Evolutionary conservation across 768 basidiomycete species (phyloP), one percentile per base, ranked within the genome.

Genomic region (Suillus decipiens): DNA sequence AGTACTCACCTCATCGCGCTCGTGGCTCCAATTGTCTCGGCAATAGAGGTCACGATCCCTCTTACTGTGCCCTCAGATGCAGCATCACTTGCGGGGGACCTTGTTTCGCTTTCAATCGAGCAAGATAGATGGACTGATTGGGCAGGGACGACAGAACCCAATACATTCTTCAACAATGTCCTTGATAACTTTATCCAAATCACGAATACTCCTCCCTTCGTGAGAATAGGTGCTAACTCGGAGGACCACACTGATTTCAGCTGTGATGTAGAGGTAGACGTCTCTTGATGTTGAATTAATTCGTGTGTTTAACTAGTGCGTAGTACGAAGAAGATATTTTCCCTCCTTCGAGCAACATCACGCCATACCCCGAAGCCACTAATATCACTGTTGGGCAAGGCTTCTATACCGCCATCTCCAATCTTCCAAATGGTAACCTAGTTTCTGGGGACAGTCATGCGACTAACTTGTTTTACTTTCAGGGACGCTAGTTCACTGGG

Each of bases 71-170:
- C 82, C 1, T 61, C 68, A 5, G 65, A 55, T 47, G 78, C 84
- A 4, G 70, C 75, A 10, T 62, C 63, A 1, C 72, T 88, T 1
- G 73, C 77, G 9, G 78, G 79, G 8, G 82, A 82, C 12, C 73
- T 88, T 14, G 66, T 89, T 33, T 87, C 86, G 0, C 82, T 89
- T 66, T 90, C 88, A 36, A 82, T 90, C 60, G 89, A 89, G 68
- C 84, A 88, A 72, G 89, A 90, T 66, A 78, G 85, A 37, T 90
- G 88, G 88, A 76, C 79, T 11, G 88, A 89, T 64, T 91, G 89
- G 89, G 75, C 75, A 12, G 89, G 89, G 15, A 79, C 78, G 11
- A 63, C 67, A 7, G 73, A 79, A 3, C 77, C 76, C 39, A 89
- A 90, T 68, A 62, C 80, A 19, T 90, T 89, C 73, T 83, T 87